These are phyloP conservation scores for Hsuehochloa calcarea DNA, from an alignment of 176 grass and related monocot genomes.

Conservation along the genomic window DNA sequence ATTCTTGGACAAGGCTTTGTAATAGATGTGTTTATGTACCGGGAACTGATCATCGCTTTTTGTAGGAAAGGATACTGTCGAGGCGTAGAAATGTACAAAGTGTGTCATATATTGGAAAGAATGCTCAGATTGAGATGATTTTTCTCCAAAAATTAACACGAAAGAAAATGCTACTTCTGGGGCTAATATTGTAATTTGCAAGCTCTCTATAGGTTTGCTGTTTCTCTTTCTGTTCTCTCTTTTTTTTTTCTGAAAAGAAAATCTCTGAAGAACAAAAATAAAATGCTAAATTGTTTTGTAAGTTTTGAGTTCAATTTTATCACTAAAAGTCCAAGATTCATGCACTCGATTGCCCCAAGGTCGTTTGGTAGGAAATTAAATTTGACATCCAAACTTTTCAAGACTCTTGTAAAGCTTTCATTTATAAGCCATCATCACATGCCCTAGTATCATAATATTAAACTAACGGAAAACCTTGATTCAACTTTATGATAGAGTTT, in stretches of 20 bases:
- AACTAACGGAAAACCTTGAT: neutral
- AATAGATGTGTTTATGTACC: constrained; percentile 61
- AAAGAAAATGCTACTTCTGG: constrained; percentile 17
- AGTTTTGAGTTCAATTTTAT: neutral
- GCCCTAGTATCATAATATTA: neutral
- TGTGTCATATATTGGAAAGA: constrained; percentile 67
- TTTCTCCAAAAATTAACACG: constrained; percentile 20
- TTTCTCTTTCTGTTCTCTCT: neutral
- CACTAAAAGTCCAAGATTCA: neutral
- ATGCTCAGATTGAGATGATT: constrained; percentile 58
- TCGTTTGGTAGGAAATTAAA: neutral
- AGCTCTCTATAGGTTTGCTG: neutral
- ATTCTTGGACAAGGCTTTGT: constrained; percentile 51
- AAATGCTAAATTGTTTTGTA: neutral
- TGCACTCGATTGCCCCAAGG: neutral
- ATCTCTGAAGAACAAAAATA: neutral
- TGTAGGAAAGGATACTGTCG: constrained; percentile 69
- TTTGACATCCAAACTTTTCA: constrained; percentile 17
- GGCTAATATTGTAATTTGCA: constrained; percentile 4
- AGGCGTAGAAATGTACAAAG: constrained; percentile 63
- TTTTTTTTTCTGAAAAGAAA: neutral
- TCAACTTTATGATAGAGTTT: neutral
- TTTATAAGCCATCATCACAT: neutral
- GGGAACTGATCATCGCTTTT: constrained; percentile 57
- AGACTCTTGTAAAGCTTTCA: neutral